phyloP scores from a whole-genome alignment of 2,329 filamentous ascomycete genomes.

The Alternaria angustiovoidea region DNA sequence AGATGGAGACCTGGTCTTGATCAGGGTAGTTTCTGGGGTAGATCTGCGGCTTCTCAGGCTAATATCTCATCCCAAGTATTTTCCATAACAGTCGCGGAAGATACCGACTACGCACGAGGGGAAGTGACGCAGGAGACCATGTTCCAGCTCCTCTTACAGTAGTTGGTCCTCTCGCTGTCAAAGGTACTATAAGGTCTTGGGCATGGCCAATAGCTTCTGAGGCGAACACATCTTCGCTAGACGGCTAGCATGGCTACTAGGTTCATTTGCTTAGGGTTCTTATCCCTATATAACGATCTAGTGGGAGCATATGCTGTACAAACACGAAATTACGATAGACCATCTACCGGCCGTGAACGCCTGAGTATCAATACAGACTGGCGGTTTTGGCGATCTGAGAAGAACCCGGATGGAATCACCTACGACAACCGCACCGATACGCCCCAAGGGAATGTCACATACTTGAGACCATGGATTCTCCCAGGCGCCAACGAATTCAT shows the following conservation, averaged over 20 bases:
- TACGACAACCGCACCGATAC: constrained; percentile 32
- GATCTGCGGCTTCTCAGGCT: not conserved
- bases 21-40: not conserved
- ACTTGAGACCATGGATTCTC: constrained; percentile 47
- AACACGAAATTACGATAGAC: not conserved
- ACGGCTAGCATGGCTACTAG: not conserved
- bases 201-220: not conserved
- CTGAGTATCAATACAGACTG: constrained; percentile 48
- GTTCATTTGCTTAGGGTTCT: not conserved
- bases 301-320: not conserved
- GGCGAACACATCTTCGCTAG: not conserved
- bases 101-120: not conserved
- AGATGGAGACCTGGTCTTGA: not conserved
- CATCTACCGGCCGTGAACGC: constrained; percentile 28
- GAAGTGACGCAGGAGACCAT: not conserved
- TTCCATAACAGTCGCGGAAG: not conserved
- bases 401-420: constrained; percentile 46
- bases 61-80: not conserved
- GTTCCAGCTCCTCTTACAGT: not conserved
- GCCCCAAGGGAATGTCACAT: constrained; percentile 2
- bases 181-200: not conserved
- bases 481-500: constrained; percentile 53
- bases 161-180: not conserved
- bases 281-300: not conserved
- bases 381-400: constrained; percentile 47